Evolutionary conservation across 2,329 filamentous ascomycete genomes (phyloP).

Genomic region (Phialophora verrucosa): DNA sequence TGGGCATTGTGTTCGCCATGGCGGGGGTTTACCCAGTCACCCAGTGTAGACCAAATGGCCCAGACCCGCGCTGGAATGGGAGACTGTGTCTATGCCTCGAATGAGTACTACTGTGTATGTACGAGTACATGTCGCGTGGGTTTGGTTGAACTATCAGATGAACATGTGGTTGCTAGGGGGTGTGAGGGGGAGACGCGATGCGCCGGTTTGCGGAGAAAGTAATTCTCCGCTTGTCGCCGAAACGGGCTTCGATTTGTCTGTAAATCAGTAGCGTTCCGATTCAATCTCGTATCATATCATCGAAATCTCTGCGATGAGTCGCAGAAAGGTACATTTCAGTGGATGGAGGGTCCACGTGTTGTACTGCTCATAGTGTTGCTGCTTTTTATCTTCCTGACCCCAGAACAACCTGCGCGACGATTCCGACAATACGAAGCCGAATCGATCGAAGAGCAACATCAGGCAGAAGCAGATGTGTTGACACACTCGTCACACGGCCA

Average conservation of each 20-base stretch:
- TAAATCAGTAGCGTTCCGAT: neutral
- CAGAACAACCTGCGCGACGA: conserved; percentile 44
- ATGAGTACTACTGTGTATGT: neutral
- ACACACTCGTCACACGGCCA: conserved; percentile 58
- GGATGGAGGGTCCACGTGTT: conserved; percentile 52
- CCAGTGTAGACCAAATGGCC: neutral
- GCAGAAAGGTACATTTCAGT: conserved; percentile 20
- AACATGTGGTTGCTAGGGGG: neutral
- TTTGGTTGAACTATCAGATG: neutral
- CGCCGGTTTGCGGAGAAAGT: conserved; percentile 5
- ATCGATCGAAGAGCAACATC: conserved; percentile 53
- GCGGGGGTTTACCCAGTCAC: neutral
- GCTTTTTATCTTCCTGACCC: conserved; percentile 60
- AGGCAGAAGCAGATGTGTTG: conserved; percentile 40
- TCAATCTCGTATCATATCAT: conserved; percentile 16
- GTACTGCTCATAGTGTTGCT: conserved; percentile 57
- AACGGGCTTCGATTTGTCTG: neutral
- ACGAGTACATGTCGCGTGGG: neutral
- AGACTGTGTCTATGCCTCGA: conserved; percentile 4
- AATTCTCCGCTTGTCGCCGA: neutral
- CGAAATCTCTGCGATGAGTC: conserved; percentile 29
- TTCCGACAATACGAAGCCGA: conserved; percentile 27
- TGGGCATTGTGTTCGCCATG: conserved; percentile 51
- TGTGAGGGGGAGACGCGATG: neutral
- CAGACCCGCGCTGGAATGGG: conserved; percentile 13